phyloP scores from a whole-genome alignment of 2,329 filamentous ascomycete genomes.

The Septoria petroselini region DNA sequence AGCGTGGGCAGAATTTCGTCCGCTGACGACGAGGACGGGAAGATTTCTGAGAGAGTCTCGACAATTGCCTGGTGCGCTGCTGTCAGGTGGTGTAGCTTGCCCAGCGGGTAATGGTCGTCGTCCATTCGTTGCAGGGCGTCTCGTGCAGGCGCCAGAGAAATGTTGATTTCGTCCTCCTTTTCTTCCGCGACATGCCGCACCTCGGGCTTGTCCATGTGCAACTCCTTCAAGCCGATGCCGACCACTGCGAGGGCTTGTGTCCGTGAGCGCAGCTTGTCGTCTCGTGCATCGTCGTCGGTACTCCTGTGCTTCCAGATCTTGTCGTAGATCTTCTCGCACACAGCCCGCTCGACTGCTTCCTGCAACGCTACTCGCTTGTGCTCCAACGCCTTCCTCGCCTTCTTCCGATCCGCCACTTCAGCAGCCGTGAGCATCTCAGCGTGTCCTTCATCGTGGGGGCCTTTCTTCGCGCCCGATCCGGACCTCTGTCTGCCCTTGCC shows the following conservation, averaged over 20 bases:
- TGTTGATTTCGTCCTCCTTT: constrained; percentile 63
- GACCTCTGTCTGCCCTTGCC: constrained; percentile 50
- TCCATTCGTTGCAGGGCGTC: constrained; percentile 75
- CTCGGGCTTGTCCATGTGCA: constrained; percentile 68
- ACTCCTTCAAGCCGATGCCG: constrained; percentile 80
- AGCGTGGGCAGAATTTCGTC: constrained; percentile 96
- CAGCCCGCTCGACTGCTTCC: constrained; percentile 81
- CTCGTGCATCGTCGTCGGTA: constrained; percentile 89
- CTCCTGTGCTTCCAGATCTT: constrained; percentile 87
- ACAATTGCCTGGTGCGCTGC: constrained; percentile 91
- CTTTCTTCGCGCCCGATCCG: constrained; percentile 40
- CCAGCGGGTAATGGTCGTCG: constrained; percentile 79
- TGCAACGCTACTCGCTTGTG: constrained; percentile 74
- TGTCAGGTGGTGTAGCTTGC: constrained; percentile 85
- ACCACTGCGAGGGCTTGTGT: constrained; percentile 88
- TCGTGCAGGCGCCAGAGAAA: constrained; percentile 67
- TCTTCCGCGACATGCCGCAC: constrained; percentile 55
- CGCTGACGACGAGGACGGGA: constrained; percentile 76
- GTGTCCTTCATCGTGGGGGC: constrained; percentile 30
- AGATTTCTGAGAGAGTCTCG: constrained; percentile 68
- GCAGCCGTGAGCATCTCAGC: constrained; percentile 78
- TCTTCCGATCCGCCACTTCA: constrained; percentile 77
- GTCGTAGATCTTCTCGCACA: constrained; percentile 58
- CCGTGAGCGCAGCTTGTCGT: constrained; percentile 91
- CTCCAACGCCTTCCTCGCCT: constrained; percentile 72